Evolutionary conservation across 2,329 filamentous ascomycete genomes (phyloP).

Genomic region (Colletotrichum euphorbiae): DNA sequence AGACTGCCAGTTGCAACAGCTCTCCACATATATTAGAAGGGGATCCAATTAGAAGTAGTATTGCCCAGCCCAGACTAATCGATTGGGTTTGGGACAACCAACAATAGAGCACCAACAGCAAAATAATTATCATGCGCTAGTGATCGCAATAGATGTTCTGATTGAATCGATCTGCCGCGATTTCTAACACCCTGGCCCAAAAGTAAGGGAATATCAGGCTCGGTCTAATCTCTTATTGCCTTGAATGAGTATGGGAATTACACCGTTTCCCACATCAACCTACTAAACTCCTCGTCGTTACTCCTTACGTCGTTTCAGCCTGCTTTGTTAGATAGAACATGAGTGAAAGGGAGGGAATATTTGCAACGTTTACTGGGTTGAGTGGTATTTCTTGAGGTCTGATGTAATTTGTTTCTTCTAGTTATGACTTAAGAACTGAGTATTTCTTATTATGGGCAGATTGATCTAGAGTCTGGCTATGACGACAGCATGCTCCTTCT

Average conservation of each 20-base stretch:
- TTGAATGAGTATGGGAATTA: background rate
- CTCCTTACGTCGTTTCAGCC: too few species aligned
- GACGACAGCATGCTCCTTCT: too few species aligned
- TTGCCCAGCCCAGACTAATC: background rate
- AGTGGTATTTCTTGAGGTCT: too few species aligned
- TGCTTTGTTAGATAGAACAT: too few species aligned
- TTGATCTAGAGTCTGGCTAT: too few species aligned
- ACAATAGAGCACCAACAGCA: background rate
- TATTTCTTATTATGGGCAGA: too few species aligned
- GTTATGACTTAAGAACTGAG: slow-evolving; percentile 51
- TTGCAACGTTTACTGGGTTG: too few species aligned
- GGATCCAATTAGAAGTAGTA: background rate
- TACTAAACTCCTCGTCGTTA: too few species aligned
- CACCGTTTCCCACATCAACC: background rate
- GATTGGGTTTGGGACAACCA: background rate
- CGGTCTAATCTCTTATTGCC: background rate
- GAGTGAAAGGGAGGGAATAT: too few species aligned
- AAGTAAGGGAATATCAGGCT: background rate
- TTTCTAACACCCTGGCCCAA: background rate
- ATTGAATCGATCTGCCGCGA: background rate
- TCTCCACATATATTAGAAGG: background rate
- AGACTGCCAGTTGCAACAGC: background rate
- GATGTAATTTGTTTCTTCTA: slow-evolving; percentile 26
- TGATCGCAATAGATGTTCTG: background rate
- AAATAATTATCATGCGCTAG: background rate